Base-by-base conservation (phyloP, 2,329 filamentous ascomycete species). In the Pyricularia sp. region DNA sequence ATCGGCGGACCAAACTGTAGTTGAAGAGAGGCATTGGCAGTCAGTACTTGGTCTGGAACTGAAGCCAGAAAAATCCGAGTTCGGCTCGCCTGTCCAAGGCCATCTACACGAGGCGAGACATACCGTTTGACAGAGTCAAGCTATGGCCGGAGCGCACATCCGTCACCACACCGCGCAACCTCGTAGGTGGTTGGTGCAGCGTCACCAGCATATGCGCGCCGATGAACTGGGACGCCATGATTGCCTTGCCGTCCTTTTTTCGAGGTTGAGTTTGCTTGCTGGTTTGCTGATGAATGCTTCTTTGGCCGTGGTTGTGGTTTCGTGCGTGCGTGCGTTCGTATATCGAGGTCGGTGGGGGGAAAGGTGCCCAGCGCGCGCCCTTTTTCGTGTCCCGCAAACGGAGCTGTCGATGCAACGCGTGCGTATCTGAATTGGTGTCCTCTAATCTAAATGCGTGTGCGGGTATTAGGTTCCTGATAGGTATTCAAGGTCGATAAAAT, bases 201-300 rank as follows among this genome's bases (percentile, higher is more conserved):
- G 89, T 90, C 74, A 95, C 89, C 70, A 88, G 81, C 79, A 95
- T 92, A 70, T 90, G 88, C 77, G 92, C 85, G 71, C 92, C 92
- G 75, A 92, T 88, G 77, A 94, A 93, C 75, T 88, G 84, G 70
- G 84, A 83, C 66, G 89, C 88, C 89, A 91, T 91, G 58, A 25
- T 26, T 61, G 58, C 58, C 58, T 36, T 61, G 58, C 58, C 55
- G n/a, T 61, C 58, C 58, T 61, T 25, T 50, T n/a, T n/a, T 20
- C 6, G 17, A 36, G 2, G 33, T 36, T 50, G 17, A n/a, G 42
- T 20, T 50, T n/a, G 17, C 42, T 50, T 50, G 42, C 17, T n/a
- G 14, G 2, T 50, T 50, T 20, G 42, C 17, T 50, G 17, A 9
- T 7, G 42, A n/a, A 50, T n/a, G 17, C 17, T n/a, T n/a, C n/a